phyloP scores from a whole-genome alignment of 768 basidiomycete species.

The Strobilomyces dryophilus region DNA sequence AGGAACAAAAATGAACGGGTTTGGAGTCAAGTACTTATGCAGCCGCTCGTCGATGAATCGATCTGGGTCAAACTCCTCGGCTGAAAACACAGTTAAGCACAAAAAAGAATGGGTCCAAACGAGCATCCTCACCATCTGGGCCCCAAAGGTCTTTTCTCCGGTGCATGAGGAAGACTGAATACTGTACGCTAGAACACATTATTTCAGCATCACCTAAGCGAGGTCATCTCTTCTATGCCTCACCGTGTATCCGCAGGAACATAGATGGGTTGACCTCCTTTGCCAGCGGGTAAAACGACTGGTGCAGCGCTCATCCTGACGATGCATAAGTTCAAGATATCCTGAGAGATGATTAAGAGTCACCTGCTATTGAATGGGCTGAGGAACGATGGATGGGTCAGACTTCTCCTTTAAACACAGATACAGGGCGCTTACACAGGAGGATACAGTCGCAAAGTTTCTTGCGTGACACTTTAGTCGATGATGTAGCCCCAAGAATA shows the following conservation, averaged over 20 bases:
- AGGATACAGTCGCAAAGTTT: constrained; percentile 29
- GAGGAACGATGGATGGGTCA: neutral
- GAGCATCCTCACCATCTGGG: constrained; percentile 46
- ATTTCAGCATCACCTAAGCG: neutral
- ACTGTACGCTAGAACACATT: constrained; percentile 31
- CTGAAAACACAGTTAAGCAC: constrained; percentile 26
- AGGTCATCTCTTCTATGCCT: neutral
- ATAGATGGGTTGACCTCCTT: constrained; percentile 29
- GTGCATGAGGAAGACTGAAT: constrained; percentile 55
- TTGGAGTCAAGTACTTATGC: constrained; percentile 50
- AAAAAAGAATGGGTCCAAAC: neutral
- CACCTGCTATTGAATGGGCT: constrained; percentile 28
- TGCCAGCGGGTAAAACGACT: constrained; percentile 22
- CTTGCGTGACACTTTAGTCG: constrained; percentile 14
- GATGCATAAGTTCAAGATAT: neutral
- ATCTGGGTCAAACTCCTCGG: constrained; percentile 61
- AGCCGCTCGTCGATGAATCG: constrained; percentile 62
- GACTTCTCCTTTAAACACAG: neutral
- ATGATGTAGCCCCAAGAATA: neutral
- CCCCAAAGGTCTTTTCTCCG: constrained; percentile 64
- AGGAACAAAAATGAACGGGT: constrained; percentile 48
- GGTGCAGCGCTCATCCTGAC: constrained; percentile 23
- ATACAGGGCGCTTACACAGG: constrained; percentile 26
- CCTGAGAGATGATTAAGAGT: neutral
- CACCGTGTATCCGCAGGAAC: constrained; percentile 31